These are phyloP conservation scores for Zanthoxylum bungeanum DNA, from an alignment of 345 rosid species.

Conservation along the genomic window DNA sequence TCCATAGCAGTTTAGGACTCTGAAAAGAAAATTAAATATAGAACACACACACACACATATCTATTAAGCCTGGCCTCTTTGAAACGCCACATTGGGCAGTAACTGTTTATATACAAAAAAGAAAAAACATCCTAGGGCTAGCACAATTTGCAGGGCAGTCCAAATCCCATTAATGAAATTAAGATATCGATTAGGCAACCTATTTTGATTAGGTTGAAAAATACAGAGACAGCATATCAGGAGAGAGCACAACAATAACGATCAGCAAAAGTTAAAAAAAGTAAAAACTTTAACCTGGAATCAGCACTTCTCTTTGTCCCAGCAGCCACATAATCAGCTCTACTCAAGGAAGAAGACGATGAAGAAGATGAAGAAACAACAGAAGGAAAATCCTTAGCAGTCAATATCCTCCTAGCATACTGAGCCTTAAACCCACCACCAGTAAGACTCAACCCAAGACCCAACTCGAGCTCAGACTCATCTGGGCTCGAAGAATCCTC, in stretches of 20 bases:
- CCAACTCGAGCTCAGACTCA: constrained; percentile 57
- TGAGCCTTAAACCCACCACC: constrained; percentile 24
- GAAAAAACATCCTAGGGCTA: background rate
- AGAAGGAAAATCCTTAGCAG: constrained; percentile 53
- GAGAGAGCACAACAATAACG: too few relatives aligned
- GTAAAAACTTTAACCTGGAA: constrained; percentile 23
- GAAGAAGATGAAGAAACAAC: constrained; percentile 21
- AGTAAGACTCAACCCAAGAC: constrained; percentile 63
- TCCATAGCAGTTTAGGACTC: background rate
- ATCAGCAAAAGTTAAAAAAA: background rate
- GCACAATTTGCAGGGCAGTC: background rate
- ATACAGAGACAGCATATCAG: background rate
- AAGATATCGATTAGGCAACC: background rate
- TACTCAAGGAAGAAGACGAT: constrained; percentile 49
- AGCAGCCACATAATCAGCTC: constrained; percentile 40
- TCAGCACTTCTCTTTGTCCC: constrained; percentile 71
- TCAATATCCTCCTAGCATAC: constrained; percentile 44
- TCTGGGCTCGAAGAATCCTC: constrained; percentile 76
- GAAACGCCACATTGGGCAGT: background rate
- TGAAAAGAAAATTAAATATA: background rate
- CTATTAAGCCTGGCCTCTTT: background rate
- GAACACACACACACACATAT: background rate
- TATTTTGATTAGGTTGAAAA: background rate
- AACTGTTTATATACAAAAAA: background rate
- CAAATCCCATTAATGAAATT: background rate